phyloP scores from a whole-genome alignment of 352 stramenopile species.

The Pythium angustatum region DNA sequence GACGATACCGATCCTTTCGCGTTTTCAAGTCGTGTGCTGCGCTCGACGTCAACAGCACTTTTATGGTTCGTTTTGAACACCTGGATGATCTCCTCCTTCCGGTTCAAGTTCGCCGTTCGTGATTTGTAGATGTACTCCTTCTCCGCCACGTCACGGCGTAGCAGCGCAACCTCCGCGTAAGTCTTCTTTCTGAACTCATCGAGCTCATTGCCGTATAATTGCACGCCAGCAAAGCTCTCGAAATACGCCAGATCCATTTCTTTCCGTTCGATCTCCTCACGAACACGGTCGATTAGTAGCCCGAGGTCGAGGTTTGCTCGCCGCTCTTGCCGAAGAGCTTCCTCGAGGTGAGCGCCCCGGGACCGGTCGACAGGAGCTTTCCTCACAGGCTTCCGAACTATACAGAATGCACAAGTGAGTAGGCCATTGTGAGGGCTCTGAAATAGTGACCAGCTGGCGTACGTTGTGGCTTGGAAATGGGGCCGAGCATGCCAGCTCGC shows the following conservation, averaged over 20 bases:
- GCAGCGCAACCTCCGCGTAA: constrained; percentile 32
- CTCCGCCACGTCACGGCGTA: constrained; percentile 48
- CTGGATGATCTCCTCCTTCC: constrained; percentile 71
- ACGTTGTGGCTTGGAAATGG: constrained; percentile 61
- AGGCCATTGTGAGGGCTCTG: background rate
- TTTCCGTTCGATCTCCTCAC: constrained; percentile 74
- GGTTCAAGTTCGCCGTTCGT: constrained; percentile 55
- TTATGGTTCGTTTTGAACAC: constrained; percentile 73
- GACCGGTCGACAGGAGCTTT: constrained; percentile 51
- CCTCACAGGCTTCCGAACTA: constrained; percentile 32
- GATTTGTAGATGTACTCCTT: constrained; percentile 57
- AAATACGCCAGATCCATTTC: constrained; percentile 81
- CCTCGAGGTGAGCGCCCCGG: constrained; percentile 70
- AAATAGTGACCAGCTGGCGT: background rate
- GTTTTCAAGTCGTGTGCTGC: constrained; percentile 17
- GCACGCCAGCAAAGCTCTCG: constrained; percentile 62
- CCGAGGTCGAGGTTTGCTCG: constrained; percentile 45
- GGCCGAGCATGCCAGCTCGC: constrained; percentile 61
- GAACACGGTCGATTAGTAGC: constrained; percentile 47
- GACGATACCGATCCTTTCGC: background rate
- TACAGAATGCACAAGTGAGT: constrained; percentile 1
- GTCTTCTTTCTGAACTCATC: constrained; percentile 47
- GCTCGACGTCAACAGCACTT: constrained; percentile 40
- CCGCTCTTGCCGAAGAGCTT: constrained; percentile 56
- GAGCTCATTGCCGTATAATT: constrained; percentile 53